phyloP scores from a whole-genome alignment of 129 eudicot genomes.

The Dittrichia graveolens region DNA sequence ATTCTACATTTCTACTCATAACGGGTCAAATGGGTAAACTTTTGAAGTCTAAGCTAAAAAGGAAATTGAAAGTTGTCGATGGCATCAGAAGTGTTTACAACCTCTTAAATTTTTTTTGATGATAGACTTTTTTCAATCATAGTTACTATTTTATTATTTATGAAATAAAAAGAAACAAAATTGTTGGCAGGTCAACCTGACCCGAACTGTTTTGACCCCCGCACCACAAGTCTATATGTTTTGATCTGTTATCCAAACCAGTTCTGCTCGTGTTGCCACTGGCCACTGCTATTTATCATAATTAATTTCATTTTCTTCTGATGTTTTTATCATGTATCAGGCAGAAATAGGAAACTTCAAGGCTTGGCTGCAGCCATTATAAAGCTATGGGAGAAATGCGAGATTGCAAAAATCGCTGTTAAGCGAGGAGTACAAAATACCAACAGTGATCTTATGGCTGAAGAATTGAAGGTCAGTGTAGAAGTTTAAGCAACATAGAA shows the following conservation, averaged over 20 bases:
- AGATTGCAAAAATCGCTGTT: slow-evolving; percentile 90
- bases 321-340: slow-evolving; percentile 38
- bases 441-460: slow-evolving; percentile 81
- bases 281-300: not conserved
- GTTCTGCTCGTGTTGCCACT: not conserved
- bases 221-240: not conserved
- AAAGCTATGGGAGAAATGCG: slow-evolving; percentile 99
- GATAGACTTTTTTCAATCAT: not conserved
- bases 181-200: not conserved
- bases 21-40: slow-evolving; percentile 9
- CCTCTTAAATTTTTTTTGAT: not conserved
- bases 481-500: not conserved
- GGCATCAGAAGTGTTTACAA: not conserved
- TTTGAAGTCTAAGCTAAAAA: not conserved
- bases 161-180: slow-evolving; percentile 2
- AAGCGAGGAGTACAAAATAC: slow-evolving; percentile 94
- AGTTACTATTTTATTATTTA: not conserved
- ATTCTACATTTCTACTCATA: not conserved
- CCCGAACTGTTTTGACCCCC: not conserved
- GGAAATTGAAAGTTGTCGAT: not conserved
- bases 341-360: slow-evolving; percentile 89
- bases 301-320: slow-evolving; percentile 10
- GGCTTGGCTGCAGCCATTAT: slow-evolving; percentile 85
- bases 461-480: slow-evolving; percentile 81
- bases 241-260: slow-evolving; percentile 3